These are phyloP conservation scores for Fragaria vesca DNA, from an alignment of 306 rosid species.

Conservation along the genomic window DNA sequence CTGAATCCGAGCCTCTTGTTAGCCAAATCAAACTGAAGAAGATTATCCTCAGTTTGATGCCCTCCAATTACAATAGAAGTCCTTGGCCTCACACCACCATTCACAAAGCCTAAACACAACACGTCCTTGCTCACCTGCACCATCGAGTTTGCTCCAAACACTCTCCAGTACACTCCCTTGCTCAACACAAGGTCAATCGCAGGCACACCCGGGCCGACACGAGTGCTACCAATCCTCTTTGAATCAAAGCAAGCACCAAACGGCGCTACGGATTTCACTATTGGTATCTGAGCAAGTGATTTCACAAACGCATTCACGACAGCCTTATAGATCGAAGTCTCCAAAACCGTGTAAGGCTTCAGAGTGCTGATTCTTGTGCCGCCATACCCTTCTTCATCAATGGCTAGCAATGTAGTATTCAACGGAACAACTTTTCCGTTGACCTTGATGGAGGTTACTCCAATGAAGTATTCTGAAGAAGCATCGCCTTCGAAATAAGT, in stretches of 20 bases:
- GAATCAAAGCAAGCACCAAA: slow-evolving; percentile 48
- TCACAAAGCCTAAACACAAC: slow-evolving; percentile 17
- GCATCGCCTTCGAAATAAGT: slow-evolving; percentile 26
- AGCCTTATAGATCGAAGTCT: slow-evolving; percentile 48
- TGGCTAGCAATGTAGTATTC: slow-evolving; percentile 40
- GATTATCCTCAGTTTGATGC: slow-evolving; percentile 54
- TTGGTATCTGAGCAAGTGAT: not conserved
- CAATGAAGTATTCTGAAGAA: slow-evolving; percentile 52
- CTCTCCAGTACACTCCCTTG: slow-evolving; percentile 39
- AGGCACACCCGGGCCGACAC: slow-evolving; percentile 55
- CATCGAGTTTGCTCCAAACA: slow-evolving; percentile 65
- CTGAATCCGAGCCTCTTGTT: slow-evolving; percentile 51
- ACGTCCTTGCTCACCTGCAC: slow-evolving; percentile 24
- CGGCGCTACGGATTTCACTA: slow-evolving; percentile 47
- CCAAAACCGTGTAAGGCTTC: slow-evolving; percentile 50
- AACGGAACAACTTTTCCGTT: slow-evolving; percentile 22
- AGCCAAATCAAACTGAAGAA: slow-evolving; percentile 49
- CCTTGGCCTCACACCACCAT: slow-evolving; percentile 22
- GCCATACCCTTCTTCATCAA: slow-evolving; percentile 45
- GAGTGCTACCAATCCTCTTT: not conserved
- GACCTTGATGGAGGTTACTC: slow-evolving; percentile 45
- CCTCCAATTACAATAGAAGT: slow-evolving; percentile 60
- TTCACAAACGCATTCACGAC: slow-evolving; percentile 38
- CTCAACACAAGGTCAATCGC: slow-evolving; percentile 44
- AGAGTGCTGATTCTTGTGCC: slow-evolving; percentile 65